Conservation (phyloP, 2,329 filamentous ascomycete species). For the Sarocladiaceae sp. region DNA sequence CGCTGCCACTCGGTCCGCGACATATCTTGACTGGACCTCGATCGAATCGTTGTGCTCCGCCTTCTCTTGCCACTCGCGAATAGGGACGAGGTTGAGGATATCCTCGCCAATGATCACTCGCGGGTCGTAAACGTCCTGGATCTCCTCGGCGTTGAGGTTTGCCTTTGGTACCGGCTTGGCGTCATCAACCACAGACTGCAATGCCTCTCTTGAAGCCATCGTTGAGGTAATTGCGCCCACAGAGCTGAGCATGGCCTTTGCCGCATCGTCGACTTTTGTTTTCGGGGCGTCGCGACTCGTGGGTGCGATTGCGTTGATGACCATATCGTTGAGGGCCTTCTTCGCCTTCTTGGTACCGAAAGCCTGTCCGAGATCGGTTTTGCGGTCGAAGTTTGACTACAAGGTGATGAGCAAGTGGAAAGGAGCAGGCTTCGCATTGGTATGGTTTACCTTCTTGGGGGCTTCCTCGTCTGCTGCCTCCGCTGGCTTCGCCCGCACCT, state of each 20-base stretch:
- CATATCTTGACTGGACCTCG: conserved; percentile 53
- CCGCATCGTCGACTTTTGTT: conserved; percentile 47
- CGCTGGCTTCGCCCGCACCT: conserved; percentile 49
- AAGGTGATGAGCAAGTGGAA: conserved; percentile 22
- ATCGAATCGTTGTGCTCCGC: conserved; percentile 53
- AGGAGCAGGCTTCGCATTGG: too few species aligned
- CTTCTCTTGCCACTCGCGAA: conserved; percentile 69
- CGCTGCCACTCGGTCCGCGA: conserved; percentile 54
- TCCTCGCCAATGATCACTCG: conserved; percentile 60
- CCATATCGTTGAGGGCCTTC: conserved; percentile 64
- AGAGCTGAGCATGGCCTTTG: conserved; percentile 54
- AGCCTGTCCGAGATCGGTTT: conserved; percentile 64
- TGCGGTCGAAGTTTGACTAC: conserved; percentile 54
- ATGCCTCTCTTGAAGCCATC: conserved; percentile 62
- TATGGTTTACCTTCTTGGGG: conserved; percentile 21
- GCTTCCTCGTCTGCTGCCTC: conserved; percentile 29
- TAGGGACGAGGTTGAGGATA: conserved; percentile 59
- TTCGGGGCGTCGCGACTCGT: conserved; percentile 26
- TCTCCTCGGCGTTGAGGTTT: conserved; percentile 59
- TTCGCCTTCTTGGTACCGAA: conserved; percentile 84
- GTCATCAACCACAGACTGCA: conserved; percentile 58
- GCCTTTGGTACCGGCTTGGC: conserved; percentile 67
- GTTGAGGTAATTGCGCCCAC: conserved; percentile 55
- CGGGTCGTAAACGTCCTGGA: conserved; percentile 67
- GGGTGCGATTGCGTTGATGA: conserved; percentile 62